Evolutionary conservation across 192 early-diverging fungal species (phyloP), one percentile per base, ranked within the genome.

Genomic region (Jimgerdemannia flammicorona): DNA sequence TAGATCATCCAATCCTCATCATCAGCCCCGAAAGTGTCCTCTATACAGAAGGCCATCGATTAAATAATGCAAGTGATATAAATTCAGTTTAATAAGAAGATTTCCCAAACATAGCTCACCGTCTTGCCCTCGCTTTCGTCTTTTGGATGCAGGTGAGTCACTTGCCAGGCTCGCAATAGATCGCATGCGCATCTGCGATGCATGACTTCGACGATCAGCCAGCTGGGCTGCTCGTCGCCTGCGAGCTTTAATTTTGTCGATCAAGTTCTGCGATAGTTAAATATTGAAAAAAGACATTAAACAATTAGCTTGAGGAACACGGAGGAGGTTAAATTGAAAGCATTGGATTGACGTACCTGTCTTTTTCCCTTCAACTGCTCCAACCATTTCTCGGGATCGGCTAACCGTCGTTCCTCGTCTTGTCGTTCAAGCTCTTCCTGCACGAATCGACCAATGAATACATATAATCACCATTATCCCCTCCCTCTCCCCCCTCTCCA

Each of bases 1-100:
- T 98, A 98, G 54, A 98, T 87, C 78, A 90, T 89, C 96, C 96
- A 98, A 81, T 97, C 95, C 8, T 90, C 93, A 77, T 96, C 95
- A 73, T 96, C 93, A 4, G 91, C 91, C n/a, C 96, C 96, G 86
- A 98, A 98, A 3, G 91, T 94, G 72, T 98, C 96, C 79, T 96
- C 95, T 90, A 78, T 42, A 41, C 4, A 39, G 29, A 68, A 68
- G 67, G 67, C 19, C 6, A 59, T 6, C 49, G 49, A 59, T 59
- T 6, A 29, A 59, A 14, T 6, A 59, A 59, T 59, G 6, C 14
- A 14, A 59, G 14, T 59, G 8, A 59, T 10, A 10, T 59, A 59
- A 59, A 10, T 59, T 59, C 49, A 59, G 29, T 29, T 29, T 29
- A 29, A 29, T 29, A 1, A 29, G 29, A 29, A 29, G 29, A 29